Percentiles rank a stretch among this genome's conserved stretches.
Evolutionary conservation across 2,329 filamentous ascomycete genomes (phyloP).

Genomic region (Alternaria sp.): DNA sequence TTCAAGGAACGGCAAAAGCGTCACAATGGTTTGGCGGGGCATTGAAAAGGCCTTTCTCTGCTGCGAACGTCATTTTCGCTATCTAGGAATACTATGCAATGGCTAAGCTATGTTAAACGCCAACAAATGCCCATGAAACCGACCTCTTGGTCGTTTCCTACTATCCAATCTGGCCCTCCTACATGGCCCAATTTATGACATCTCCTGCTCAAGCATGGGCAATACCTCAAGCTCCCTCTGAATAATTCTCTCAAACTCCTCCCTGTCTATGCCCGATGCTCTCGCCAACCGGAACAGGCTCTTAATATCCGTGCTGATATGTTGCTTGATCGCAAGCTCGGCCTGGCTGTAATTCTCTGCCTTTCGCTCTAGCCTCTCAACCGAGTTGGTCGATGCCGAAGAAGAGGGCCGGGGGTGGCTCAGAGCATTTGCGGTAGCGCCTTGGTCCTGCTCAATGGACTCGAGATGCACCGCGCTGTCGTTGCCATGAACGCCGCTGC

Average conservation of each 20-base stretch:
- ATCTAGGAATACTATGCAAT: conserved; percentile 5
- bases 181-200: conserved; percentile 2
- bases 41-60: not conserved
- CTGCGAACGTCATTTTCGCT: not conserved
- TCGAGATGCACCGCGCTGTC: conserved; percentile 32
- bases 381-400: conserved; percentile 55
- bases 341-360: conserved; percentile 66
- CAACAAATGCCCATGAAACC: conserved; percentile 10
- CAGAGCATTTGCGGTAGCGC: conserved; percentile 34
- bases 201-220: conserved; percentile 69
- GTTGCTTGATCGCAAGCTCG: conserved; percentile 78
- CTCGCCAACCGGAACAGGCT: conserved; percentile 75
- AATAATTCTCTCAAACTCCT: conserved; percentile 77
- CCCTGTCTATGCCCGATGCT: conserved; percentile 73
- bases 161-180: not conserved
- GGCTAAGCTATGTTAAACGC: conserved; percentile 14
- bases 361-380: conserved; percentile 65
- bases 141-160: not conserved
- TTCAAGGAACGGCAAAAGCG: not conserved
- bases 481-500: conserved; percentile 10
- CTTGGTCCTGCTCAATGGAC: conserved; percentile 26
- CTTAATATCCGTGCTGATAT: conserved; percentile 78
- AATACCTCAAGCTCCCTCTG: conserved; percentile 74
- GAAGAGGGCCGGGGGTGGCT: conserved; percentile 47
- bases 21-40: not conserved